Base-by-base conservation (phyloP, 441 rosid genomes). In the Corymbia citriodora region DNA sequence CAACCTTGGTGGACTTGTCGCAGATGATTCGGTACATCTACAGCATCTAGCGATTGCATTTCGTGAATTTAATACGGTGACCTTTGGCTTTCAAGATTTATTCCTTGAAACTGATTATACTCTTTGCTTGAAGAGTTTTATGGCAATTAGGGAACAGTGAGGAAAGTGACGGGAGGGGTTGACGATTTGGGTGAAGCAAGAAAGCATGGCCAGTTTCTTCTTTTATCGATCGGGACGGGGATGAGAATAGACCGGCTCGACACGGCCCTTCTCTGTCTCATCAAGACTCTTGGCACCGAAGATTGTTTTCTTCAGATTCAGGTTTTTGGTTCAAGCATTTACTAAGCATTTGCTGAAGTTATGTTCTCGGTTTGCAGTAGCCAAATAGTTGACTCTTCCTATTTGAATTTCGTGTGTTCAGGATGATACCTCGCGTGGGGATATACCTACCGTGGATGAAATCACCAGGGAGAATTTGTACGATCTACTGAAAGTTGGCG, bases 191-290 rank as follows among this genome's bases (percentile, higher is more conserved):
- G 11, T 6, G 13, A 57, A 23, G 27, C 63, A 6, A 23, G 29
- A 10, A 23, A 57, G 63, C 63, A 57, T 3, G 63, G 63, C 1
- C 29, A 57, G 12, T 57, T 57, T 57, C 29, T 10, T 11, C 5
- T 21, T 4, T 23, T 57, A 57, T 57, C 63, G 2, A 10, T 57
- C 6, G 13, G 63, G 23, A 57, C 13, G 11, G 63, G 63, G 29
- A 57, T 4, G 23, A 57, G 63, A 25, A 10, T 1, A 29, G 63
- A 8, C 13, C 1, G 9, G 13, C 13, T 9, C 3, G 63, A 57
- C 13, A 5, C 0, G 27, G 4, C 27, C 29, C 11, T 23, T 10
- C 29, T 10, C 27, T 10, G 0, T 27, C 6, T 5, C 18, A 57
- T 57, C 63, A 12, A 21, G 13, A 23, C 29, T 57, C 63, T 57